Evolutionary conservation across 2,329 filamentous ascomycete species (phyloP).

Genomic region (Aspergillaceae sp.): DNA sequence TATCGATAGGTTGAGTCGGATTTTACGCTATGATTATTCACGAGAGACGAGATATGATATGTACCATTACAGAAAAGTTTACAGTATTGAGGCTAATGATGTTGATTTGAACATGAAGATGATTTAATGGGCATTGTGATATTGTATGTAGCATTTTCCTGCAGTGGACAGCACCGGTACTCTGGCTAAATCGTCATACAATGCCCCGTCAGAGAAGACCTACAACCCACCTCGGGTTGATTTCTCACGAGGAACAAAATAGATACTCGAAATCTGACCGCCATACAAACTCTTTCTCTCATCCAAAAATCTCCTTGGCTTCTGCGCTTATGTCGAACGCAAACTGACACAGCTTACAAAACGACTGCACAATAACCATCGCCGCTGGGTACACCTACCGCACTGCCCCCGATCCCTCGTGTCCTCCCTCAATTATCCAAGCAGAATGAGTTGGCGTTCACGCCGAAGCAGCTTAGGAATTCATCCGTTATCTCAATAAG

Average conservation of each 20-base stretch:
- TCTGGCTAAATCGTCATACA: not conserved
- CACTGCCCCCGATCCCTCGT: no score
- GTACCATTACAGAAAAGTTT: not conserved
- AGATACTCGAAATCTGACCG: no score
- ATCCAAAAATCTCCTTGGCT: no score
- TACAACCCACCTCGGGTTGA: not conserved
- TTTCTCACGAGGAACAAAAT: no score
- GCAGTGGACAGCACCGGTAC: not conserved
- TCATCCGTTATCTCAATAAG: slow-evolving; percentile 29
- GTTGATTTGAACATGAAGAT: not conserved
- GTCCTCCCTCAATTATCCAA: slow-evolving; percentile 32
- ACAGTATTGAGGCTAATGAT: not conserved
- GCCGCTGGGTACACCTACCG: no score
- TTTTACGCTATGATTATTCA: not conserved
- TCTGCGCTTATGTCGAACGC: no score
- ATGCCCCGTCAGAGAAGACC: not conserved
- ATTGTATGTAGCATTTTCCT: not conserved
- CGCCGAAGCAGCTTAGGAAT: slow-evolving; percentile 35
- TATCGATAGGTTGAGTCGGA: not conserved
- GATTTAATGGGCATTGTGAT: not conserved
- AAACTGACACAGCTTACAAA: no score
- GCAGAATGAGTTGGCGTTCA: slow-evolving; percentile 24
- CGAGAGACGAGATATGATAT: not conserved
- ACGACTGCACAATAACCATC: no score
- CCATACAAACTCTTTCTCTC: no score